These are phyloP conservation scores for Apophysomyces ossiformis DNA, from an alignment of 371 early-diverging fungal genomes.

Conservation along the genomic window DNA sequence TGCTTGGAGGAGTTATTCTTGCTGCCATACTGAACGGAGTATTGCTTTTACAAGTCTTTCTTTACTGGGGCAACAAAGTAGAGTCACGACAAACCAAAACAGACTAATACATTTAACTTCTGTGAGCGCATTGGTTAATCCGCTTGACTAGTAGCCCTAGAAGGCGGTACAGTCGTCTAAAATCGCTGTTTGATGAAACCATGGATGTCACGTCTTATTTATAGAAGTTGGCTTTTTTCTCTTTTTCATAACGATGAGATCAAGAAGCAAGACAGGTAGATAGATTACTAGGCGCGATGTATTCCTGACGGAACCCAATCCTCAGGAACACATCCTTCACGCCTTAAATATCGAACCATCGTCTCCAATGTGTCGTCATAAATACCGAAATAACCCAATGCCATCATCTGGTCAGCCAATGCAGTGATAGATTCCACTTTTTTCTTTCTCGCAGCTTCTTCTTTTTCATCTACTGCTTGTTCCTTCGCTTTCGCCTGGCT, in stretches of 20 bases:
- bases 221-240: background rate
- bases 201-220: background rate
- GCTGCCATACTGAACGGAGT: slow-evolving; percentile 80
- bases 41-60: slow-evolving; percentile 79
- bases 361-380: slow-evolving; percentile 83
- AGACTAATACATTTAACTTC: background rate
- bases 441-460: slow-evolving; percentile 46
- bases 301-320: slow-evolving; percentile 61
- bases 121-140: background rate
- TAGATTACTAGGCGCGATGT: background rate
- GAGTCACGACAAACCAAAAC: background rate
- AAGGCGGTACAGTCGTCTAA: background rate
- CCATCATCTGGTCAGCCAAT: slow-evolving; percentile 78
- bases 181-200: background rate
- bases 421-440: slow-evolving; percentile 72
- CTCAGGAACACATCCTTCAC: slow-evolving; percentile 60
- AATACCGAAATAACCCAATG: slow-evolving; percentile 68
- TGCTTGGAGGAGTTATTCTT: slow-evolving; percentile 72
- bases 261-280: background rate
- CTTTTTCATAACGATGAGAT: background rate
- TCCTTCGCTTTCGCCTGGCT: slow-evolving; percentile 24
- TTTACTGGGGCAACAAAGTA: slow-evolving; percentile 66
- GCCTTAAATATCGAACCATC: slow-evolving; percentile 70
- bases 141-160: background rate
- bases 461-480: slow-evolving; percentile 33